Evolutionary conservation across 192 early-diverging fungal species (phyloP), one percentile per base, ranked within the genome.

Genomic region (Rhizophlyctis rosea): DNA sequence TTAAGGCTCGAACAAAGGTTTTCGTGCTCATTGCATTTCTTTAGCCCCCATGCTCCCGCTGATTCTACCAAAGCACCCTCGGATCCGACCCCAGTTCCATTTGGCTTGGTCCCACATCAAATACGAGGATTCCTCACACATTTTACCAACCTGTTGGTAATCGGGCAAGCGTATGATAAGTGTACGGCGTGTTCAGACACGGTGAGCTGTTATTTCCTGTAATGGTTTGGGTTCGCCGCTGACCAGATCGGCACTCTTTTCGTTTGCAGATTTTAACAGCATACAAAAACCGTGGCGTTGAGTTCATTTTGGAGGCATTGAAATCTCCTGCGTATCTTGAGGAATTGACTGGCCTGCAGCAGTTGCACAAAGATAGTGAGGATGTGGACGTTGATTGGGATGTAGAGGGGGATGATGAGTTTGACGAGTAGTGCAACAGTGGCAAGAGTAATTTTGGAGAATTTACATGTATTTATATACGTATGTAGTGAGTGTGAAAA

Each of bases 101-200:
- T 95, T 4, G 94, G 96, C n/a, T 50, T 83, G 3, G 79, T 95
- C 11, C 90, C 91, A 35, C 96, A 99, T 73, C 96, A 99, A 79
- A 91, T 99, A 24, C 81, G 96, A 34, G 95, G 96, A 23, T 97
- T 91, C 61, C 72, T 99, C 52, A 73, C 80, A 0, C 85, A 91
- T 36, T 97, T 95, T 74, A 87, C 81, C 28, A 92, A 93, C 66
- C 74, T 95, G 47, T 60, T 91, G 18, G 84, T 99, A 25, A 79
- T 81, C 23, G 94, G 95, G 0, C 86, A 88, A 53, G 84, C 89
- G 0, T 99, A 90, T 64, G 83, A 89, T 52, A 77, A 87, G 56
- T 99, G 96, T 74, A 93, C 92, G 1, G 96, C 94, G 7, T 99
- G 96, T 59, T 95, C 93, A 4, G 69, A 80, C 34, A 70, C 56